phyloP scores from a whole-genome alignment of 2,329 filamentous ascomycete species.

The Sporothrix sp. region DNA sequence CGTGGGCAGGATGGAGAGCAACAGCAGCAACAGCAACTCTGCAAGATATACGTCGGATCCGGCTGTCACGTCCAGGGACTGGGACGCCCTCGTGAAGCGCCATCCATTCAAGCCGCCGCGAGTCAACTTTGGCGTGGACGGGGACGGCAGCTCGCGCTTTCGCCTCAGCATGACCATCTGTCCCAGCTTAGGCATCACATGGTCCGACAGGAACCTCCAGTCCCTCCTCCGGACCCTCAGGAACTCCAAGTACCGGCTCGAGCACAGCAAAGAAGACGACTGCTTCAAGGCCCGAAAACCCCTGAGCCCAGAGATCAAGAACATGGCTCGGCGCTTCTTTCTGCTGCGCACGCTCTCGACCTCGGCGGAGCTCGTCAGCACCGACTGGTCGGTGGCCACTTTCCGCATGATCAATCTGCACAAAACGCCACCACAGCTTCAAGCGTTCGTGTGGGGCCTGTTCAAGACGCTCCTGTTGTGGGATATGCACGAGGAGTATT shows the following conservation, averaged over 20 bases:
- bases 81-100: neutral
- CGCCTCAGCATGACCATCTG: conserved; percentile 12
- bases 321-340: conserved; percentile 18
- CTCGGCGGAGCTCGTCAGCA: conserved; percentile 38
- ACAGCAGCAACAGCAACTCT: neutral
- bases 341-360: conserved; percentile 41
- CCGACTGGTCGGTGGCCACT: conserved; percentile 19
- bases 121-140: neutral
- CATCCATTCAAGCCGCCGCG: neutral
- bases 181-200: conserved; percentile 11
- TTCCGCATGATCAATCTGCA: conserved; percentile 23
- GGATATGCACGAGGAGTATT: conserved; percentile 26
- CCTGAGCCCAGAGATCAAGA: conserved; percentile 1
- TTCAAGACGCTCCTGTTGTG: conserved; percentile 20
- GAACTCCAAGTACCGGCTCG: conserved; percentile 1
- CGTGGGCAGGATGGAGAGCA: neutral
- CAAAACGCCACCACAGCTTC: conserved; percentile 22
- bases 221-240: neutral
- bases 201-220: neutral
- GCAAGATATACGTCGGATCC: neutral
- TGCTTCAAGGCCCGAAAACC: conserved; percentile 3
- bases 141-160: neutral
- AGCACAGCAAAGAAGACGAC: neutral
- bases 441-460: too few species aligned
- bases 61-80: neutral